phyloP scores from a whole-genome alignment of 2,329 filamentous ascomycete species.

The Phialocephala sp. region DNA sequence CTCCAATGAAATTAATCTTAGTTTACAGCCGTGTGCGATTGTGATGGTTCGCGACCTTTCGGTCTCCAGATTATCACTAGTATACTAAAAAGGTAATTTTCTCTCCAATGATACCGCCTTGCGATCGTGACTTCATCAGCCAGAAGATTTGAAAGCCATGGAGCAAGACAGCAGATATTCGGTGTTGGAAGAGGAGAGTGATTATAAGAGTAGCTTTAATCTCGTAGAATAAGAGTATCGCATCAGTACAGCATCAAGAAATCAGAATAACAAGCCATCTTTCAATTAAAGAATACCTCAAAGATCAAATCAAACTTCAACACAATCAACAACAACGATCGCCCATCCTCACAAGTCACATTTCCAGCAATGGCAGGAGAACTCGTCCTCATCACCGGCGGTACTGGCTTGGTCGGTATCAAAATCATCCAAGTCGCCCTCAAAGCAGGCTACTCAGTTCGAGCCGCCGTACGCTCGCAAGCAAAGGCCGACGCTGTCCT shows the following conservation, averaged over 20 bases:
- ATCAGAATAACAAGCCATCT: not conserved
- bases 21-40: not conserved
- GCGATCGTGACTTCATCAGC: not conserved
- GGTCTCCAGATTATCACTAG: not conserved
- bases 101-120: not conserved
- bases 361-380: constrained; percentile 26
- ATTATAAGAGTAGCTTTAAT: not conserved
- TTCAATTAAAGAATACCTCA: not conserved
- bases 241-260: not conserved
- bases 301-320: not conserved
- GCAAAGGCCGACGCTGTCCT: constrained; percentile 51
- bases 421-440: constrained; percentile 50
- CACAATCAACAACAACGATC: not conserved
- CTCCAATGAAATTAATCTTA: not conserved
- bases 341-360: not conserved
- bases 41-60: not conserved
- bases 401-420: constrained; percentile 57
- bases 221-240: not conserved
- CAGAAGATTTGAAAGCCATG: not conserved
- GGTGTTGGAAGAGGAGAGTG: not conserved
- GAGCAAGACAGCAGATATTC: not conserved
- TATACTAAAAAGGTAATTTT: not conserved
- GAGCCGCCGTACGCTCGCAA: constrained; percentile 51
- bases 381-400: constrained; percentile 41
- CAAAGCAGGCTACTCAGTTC: constrained; percentile 49